phyloP scores from a whole-genome alignment of 2,329 filamentous ascomycete genomes.

The Aspergillus pseudoterreus region DNA sequence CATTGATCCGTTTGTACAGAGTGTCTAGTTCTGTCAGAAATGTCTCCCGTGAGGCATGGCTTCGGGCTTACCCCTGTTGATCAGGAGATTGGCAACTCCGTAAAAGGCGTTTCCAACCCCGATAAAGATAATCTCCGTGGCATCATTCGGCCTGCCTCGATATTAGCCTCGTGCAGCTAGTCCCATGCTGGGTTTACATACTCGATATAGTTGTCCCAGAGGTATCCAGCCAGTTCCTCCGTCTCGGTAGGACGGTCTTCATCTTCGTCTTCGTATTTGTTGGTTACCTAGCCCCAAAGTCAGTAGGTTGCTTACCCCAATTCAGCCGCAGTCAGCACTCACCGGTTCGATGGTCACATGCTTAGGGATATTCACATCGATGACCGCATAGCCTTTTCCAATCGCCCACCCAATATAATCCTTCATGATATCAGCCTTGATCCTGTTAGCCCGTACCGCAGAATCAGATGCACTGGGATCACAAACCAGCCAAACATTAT shows the following conservation, averaged over 20 bases:
- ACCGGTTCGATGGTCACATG: slow-evolving; percentile 65
- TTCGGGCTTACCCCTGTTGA: slow-evolving; percentile 61
- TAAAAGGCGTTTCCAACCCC: slow-evolving; percentile 87
- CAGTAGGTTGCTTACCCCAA: slow-evolving; percentile 10
- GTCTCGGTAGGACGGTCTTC: slow-evolving; percentile 53
- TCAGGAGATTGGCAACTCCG: slow-evolving; percentile 76
- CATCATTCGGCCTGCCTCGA: slow-evolving; percentile 48
- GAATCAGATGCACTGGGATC: slow-evolving; percentile 10
- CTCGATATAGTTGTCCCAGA: slow-evolving; percentile 98
- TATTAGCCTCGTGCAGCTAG: slow-evolving; percentile 31
- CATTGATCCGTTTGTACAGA: slow-evolving; percentile 65
- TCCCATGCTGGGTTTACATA: slow-evolving; percentile 30
- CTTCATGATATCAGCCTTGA: slow-evolving; percentile 73
- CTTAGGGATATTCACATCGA: slow-evolving; percentile 87
- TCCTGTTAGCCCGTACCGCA: slow-evolving; percentile 22
- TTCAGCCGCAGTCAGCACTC: slow-evolving; percentile 19
- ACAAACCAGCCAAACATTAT: slow-evolving; percentile 85
- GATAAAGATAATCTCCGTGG: slow-evolving; percentile 75
- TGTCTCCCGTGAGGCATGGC: neutral
- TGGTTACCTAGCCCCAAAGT: slow-evolving; percentile 28
- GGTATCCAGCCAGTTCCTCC: slow-evolving; percentile 73
- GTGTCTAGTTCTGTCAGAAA: slow-evolving; percentile 35
- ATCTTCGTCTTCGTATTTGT: slow-evolving; percentile 45
- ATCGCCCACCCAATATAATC: slow-evolving; percentile 82
- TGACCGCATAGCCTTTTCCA: slow-evolving; percentile 71